Conservation (phyloP, 495 filamentous ascomycete genomes). For the Penicillium diatomitis region DNA sequence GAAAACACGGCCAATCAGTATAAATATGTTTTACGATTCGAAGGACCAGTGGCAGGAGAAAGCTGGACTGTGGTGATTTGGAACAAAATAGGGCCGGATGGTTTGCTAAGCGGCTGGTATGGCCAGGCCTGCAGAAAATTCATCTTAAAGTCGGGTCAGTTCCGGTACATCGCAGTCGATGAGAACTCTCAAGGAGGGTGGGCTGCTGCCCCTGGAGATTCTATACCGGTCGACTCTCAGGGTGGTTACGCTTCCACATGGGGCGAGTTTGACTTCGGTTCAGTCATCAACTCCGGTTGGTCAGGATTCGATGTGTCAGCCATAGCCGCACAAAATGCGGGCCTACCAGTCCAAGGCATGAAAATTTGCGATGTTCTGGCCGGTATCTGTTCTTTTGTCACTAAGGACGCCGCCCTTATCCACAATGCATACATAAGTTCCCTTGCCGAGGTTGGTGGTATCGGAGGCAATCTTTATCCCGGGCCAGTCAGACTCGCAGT, state of each 20-base stretch:
- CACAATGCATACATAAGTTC: background rate
- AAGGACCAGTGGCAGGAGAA: background rate
- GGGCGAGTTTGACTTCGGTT: background rate
- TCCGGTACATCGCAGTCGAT: background rate
- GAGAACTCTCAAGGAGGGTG: background rate
- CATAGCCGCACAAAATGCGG: background rate
- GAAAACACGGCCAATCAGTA: background rate
- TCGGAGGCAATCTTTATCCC: background rate
- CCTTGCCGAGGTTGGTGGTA: background rate
- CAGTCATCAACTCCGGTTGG: background rate
- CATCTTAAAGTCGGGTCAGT: background rate
- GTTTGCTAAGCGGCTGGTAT: background rate
- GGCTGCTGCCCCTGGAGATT: background rate
- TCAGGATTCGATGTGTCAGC: background rate
- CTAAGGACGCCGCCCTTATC: background rate
- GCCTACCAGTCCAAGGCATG: background rate
- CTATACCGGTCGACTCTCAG: background rate
- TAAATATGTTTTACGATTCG: background rate
- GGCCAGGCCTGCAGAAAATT: background rate
- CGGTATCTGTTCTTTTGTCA: background rate
- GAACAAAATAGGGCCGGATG: background rate
- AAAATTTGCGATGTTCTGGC: background rate
- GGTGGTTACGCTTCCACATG: background rate
- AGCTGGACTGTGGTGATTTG: background rate
- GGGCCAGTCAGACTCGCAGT: background rate